Percentiles rank a stretch among this genome's conserved stretches.
Conservation (phyloP, 768 basidiomycete species). For the Gautieria morchelliformis region DNA sequence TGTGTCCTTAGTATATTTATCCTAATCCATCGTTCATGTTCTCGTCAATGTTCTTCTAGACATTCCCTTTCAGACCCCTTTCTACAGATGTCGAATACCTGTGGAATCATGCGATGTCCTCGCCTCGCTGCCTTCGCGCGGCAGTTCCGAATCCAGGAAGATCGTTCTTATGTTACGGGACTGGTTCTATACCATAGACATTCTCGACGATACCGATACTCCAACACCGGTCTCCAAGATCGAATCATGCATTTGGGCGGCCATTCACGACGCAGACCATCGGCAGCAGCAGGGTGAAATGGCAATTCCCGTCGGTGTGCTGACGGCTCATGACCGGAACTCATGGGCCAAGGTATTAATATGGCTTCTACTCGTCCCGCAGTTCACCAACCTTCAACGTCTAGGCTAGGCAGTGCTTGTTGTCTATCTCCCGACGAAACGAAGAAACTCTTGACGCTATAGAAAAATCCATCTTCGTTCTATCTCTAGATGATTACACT, state of each 20-base stretch:
- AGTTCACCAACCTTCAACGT: neutral
- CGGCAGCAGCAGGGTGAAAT: conserved; percentile 43
- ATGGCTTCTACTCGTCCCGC: neutral
- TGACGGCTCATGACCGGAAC: conserved; percentile 77
- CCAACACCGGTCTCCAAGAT: conserved; percentile 31
- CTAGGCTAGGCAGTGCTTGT: conserved; percentile 65
- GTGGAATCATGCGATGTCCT: conserved; percentile 53
- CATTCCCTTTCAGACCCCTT: conserved; percentile 22
- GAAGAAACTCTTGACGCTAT: conserved; percentile 48
- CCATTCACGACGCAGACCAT: conserved; percentile 47
- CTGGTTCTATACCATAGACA: conserved; percentile 71
- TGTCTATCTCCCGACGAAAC: conserved; percentile 61
- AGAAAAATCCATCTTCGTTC: conserved; percentile 63
- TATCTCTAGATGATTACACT: conserved; percentile 75
- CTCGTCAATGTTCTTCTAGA: conserved; percentile 8
- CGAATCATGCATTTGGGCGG: conserved; percentile 34
- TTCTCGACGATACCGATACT: conserved; percentile 36
- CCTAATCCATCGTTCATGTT: neutral
- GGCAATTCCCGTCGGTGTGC: conserved; percentile 52
- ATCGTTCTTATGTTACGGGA: conserved; percentile 65
- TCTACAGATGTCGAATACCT: conserved; percentile 74
- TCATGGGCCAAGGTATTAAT: conserved; percentile 59
- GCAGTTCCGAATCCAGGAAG: conserved; percentile 41
- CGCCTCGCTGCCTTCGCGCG: conserved; percentile 35
- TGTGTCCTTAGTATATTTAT: neutral